Evolutionary conservation across 371 early-diverging fungal species (phyloP), one percentile per base, ranked within the genome.

Genomic region (Blakeslea trispora): DNA sequence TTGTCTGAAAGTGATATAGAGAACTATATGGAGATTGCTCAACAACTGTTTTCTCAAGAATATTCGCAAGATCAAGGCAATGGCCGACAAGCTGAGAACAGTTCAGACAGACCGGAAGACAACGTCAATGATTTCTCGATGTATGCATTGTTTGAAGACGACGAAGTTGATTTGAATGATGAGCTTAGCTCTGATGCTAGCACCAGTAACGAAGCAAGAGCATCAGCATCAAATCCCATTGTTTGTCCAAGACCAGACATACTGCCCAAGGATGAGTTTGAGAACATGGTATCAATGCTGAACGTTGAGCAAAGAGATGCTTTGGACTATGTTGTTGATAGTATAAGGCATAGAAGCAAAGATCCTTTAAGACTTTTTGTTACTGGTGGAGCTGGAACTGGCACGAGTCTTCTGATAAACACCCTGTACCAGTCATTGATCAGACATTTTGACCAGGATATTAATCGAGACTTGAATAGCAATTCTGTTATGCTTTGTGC

Each of bases 401-500:
- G 56, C 8, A 56, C 47, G 40, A 47, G 47, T 40, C 41, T 31
- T 6, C 10, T 48, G 28, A 56, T 56, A 14, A 24, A 32, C 22
- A 39, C 56, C 5, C 22, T 56, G 9, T 49, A 56, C 21, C 48
- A 56, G 39, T 24, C n/a, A n/a, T 41, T 47, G 13, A 40, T 41
- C 3, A 35, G 56, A 10, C 13, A 21, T 2, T 48, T 48, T 48
- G 49, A 56, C 37, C 22, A 46, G 4, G 40, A 13, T 9, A 5
- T 5, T 3, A n/a, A 56, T 18, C 34, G 56, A 17, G 24, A 56
- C 31, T 14, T 32, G 15, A 35, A 39, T 17, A 56, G 35, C 23
- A 46, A 46, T 3, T 56, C 56, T 14, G 48, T 56, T 10, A n/a
- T 56, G 13, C 32, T 56, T 10, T 40, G 48, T 48, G 56, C 48